Percentiles rank a stretch among this genome's conserved stretches.
Evolutionary conservation across 2,329 filamentous ascomycete species (phyloP).

Genomic region (Dactylonectria estremocensis): DNA sequence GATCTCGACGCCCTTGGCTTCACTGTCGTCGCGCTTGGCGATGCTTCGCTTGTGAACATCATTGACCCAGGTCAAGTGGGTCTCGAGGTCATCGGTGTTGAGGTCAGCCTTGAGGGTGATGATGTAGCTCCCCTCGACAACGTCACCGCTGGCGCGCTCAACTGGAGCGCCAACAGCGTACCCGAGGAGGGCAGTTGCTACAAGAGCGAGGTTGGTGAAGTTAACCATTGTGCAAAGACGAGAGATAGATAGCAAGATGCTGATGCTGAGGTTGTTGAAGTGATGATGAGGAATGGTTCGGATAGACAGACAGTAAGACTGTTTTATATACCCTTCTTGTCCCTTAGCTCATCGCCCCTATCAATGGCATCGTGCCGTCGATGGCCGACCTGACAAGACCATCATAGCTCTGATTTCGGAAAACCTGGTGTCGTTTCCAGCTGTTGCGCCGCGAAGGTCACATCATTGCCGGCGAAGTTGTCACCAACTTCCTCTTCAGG

Average conservation of each 20-base stretch:
- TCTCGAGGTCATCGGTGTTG: conserved; percentile 60
- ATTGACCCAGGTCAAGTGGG: conserved; percentile 65
- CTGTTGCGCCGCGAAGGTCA: conserved; percentile 15
- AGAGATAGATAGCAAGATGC: conserved; percentile 13
- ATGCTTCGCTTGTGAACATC: conserved; percentile 69
- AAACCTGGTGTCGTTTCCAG: conserved; percentile 22
- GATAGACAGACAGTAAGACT: conserved; percentile 15
- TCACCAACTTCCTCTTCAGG: conserved; percentile 46
- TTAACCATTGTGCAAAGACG: conserved; percentile 48
- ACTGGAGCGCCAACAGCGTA: conserved; percentile 41
- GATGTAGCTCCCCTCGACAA: conserved; percentile 67
- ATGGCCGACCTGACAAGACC: conserved; percentile 5
- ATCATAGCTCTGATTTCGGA: conserved; percentile 6
- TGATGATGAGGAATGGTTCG: conserved; percentile 24
- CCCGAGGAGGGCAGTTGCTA: conserved; percentile 46
- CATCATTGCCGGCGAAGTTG: conserved; percentile 30
- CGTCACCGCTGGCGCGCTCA: conserved; percentile 34
- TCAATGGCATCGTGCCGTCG: conserved; percentile 16
- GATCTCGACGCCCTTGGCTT: conserved; percentile 53
- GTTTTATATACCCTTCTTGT: conserved; percentile 42
- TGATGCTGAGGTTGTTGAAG: conserved; percentile 31
- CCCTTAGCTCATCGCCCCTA: background rate
- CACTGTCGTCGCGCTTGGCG: conserved; percentile 59
- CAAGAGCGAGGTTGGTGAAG: conserved; percentile 48
- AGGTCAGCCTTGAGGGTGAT: conserved; percentile 72